Base-by-base conservation (phyloP, 208 protist genomes). In the Crithidia thermophila region DNA sequence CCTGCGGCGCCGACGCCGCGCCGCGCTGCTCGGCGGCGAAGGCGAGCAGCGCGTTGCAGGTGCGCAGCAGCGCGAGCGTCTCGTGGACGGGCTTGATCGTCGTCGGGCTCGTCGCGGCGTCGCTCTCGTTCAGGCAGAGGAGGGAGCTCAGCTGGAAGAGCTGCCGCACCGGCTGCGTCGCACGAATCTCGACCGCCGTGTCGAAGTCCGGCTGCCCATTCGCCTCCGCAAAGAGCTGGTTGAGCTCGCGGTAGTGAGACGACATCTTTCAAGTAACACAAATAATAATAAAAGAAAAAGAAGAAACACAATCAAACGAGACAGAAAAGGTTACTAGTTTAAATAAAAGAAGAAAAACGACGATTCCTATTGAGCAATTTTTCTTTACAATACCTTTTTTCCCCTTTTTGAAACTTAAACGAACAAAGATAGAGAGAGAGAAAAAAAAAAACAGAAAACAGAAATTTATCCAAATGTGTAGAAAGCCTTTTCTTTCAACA, bases 121-220 rank as follows among this genome's bases (percentile, higher is more conserved):
- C 61, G 3, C 42, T 18, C 25, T 56, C 51, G 57, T 46, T 72
- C 18, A 53, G 31, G 61, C 68, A 65, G 16, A 66, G 55, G 16
- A 82, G 60, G 3, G 76, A 84, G 30, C 77, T 75, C 16, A 51
- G n/a, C 28, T 56, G 71, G 66, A 94, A 88, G 20, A 94, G 52
- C 21, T 74, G 73, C 47, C 84, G 84, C 33, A 91, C 64, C n/a
- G 70, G 67, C 45, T 73, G 72, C 21, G 79, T 73, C 21, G 72
- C 78, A 33, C 72, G 58, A 39, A 87, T 85, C 16, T 81, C 78
- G 43, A 84, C 72, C 3, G 57, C 63, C 23, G 47, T 40, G 28
- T 88, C 70, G 43, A 94, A 94, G 59, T 88, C 77, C 43, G 77
- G 50, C 23, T 74, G 67, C 11, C 52, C 69, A 33, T 87, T 74